phyloP scores from a whole-genome alignment of 2,329 filamentous ascomycete genomes.

The Chrysoporthe deuterocubensis region DNA sequence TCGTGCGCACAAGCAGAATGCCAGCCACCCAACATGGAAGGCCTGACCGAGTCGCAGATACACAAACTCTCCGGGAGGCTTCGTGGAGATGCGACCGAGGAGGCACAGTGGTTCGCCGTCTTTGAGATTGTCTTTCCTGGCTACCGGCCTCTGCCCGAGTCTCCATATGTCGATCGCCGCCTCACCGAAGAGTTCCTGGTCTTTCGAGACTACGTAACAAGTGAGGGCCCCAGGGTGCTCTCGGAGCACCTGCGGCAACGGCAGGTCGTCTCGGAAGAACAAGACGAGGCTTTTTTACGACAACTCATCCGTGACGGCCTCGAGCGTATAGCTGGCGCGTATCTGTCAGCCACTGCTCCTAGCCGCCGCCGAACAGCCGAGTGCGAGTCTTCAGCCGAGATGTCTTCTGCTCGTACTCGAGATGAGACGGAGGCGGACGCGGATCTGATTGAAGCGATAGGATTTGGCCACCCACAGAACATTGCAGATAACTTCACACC shows the following conservation, averaged over 20 bases:
- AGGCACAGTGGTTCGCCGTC: constrained; percentile 1
- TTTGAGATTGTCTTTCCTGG: not conserved
- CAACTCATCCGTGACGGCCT: not conserved
- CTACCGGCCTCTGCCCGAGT: not conserved
- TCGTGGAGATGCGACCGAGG: not conserved
- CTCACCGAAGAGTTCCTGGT: not conserved
- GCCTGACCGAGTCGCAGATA: not conserved
- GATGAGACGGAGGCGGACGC: not conserved
- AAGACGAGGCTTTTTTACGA: not conserved
- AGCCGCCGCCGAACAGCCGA: not conserved
- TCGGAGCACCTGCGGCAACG: not conserved
- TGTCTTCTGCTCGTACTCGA: not conserved
- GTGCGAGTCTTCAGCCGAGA: not conserved
- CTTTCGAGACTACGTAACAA: not conserved
- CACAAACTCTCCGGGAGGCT: not conserved
- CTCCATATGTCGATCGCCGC: not conserved
- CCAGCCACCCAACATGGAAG: not conserved
- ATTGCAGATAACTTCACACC: not conserved
- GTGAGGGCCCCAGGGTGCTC: not conserved
- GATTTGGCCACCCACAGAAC: not conserved
- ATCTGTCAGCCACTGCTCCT: not conserved
- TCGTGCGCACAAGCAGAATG: not conserved
- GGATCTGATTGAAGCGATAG: not conserved
- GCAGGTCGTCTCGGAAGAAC: not conserved
- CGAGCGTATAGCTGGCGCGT: too few relatives aligned